phyloP scores from a whole-genome alignment of 1,284 basidiomycete species.

The Cystobasidiaceae sp. region DNA sequence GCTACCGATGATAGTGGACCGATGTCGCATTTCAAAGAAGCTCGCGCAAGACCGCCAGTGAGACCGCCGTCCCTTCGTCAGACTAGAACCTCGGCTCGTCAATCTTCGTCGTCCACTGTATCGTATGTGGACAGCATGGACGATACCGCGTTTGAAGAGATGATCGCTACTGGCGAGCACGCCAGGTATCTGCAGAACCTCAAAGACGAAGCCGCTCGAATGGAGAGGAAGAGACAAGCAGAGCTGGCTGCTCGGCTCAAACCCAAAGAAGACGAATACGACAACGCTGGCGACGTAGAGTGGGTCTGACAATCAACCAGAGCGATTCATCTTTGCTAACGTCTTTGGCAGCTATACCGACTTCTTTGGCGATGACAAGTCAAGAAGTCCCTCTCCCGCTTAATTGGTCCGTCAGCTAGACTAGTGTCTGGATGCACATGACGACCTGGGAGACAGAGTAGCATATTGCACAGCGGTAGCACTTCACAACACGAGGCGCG shows the following conservation, averaged over 20 bases:
- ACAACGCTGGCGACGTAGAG: too few relatives aligned
- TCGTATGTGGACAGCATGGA: not conserved
- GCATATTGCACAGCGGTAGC: too few relatives aligned
- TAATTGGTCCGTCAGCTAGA: too few relatives aligned
- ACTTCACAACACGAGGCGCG: too few relatives aligned
- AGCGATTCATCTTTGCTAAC: too few relatives aligned
- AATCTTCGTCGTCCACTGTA: not conserved
- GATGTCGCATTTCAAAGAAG: not conserved
- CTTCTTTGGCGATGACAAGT: too few relatives aligned
- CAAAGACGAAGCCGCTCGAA: not conserved
- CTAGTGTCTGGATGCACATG: too few relatives aligned
- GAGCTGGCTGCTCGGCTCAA: not conserved
- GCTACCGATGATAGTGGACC: not conserved
- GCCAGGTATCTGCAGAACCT: not conserved
- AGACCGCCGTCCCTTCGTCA: not conserved
- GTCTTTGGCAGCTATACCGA: too few relatives aligned
- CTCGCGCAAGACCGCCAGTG: not conserved
- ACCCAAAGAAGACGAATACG: not conserved
- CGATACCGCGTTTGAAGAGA: slow-evolving; percentile 2
- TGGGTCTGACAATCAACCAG: too few relatives aligned
- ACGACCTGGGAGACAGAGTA: too few relatives aligned
- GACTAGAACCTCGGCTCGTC: not conserved
- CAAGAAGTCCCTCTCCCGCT: too few relatives aligned
- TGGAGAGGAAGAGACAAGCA: not conserved
- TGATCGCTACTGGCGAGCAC: slow-evolving; percentile 9